Base-by-base conservation (phyloP, 176 grass and related monocot species). In the Thalia dealbata region DNA sequence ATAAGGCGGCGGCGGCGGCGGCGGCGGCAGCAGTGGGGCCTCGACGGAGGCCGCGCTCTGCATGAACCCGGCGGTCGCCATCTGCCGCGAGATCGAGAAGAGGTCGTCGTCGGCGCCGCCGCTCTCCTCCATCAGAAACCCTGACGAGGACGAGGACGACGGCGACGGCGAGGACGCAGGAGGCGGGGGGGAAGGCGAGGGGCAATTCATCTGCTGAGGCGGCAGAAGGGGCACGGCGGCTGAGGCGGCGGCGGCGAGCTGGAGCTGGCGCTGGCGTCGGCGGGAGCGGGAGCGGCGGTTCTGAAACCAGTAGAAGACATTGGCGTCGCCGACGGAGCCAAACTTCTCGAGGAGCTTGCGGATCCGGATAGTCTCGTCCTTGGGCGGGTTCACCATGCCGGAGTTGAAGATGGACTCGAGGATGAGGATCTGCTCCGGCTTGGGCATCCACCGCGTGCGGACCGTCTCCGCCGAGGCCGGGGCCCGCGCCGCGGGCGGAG, bases 251-350 rank as follows among this genome's bases (percentile, higher is more conserved):
- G 45, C 84, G 78, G 69, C 84, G 83, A 9, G 82, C 86, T 88
- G 89, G 18, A 89, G 72, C 80, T 92, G 92, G n/a, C 92, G 86
- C 72, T 96, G 92, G 60, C 89, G 93, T 0, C 93, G 87, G 48
- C 93, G 89, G 0, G 89, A 96, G 16, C 93, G 76, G 0, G 93
- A 96, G 64, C 93, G 83, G 25, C 93, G 82, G 73, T 96, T 96
- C 85, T 92, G 93, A 70, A 96, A 96, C 93, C 93, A 96, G 77
- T 96, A 96, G 75, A 96, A 96, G 70, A 96, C 89, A 74, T 96
- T 96, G 72, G 92, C 89, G 71, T 96, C 92, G 35, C 89, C 86
- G 67, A 96, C 92, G 59, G 86, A 78, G 61, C 92, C 92, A 71
- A 96, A 96, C 50, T 91, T 88, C 72, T 96, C 92, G 65, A 96